Evolutionary conservation across 345 rosid genomes (phyloP).

Genomic region (Noccaea bulbosa): DNA sequence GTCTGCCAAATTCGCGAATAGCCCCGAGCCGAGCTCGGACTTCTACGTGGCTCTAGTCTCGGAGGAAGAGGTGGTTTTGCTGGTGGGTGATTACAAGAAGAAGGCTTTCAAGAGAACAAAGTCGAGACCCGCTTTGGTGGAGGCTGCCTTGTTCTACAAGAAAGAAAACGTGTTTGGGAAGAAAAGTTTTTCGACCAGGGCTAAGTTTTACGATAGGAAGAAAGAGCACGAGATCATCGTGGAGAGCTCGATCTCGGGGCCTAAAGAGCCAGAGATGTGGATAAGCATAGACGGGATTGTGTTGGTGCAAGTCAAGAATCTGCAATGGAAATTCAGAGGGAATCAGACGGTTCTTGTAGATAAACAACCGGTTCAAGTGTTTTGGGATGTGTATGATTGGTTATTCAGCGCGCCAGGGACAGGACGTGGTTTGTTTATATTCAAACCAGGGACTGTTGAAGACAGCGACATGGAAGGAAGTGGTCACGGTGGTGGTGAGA

Average conservation of each 20-base stretch:
- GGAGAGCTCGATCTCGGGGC: slow-evolving; percentile 65
- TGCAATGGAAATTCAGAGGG: slow-evolving; percentile 97
- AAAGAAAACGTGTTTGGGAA: slow-evolving; percentile 86
- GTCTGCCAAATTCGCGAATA: slow-evolving; percentile 74
- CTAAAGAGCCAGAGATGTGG: slow-evolving; percentile 90
- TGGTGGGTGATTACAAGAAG: slow-evolving; percentile 86
- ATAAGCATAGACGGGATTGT: slow-evolving; percentile 84
- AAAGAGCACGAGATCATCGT: slow-evolving; percentile 81
- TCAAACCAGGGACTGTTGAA: slow-evolving; percentile 58
- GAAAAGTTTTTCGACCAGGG: slow-evolving; percentile 73
- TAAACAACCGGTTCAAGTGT: slow-evolving; percentile 75
- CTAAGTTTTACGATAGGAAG: slow-evolving; percentile 63
- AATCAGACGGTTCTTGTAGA: slow-evolving; percentile 81
- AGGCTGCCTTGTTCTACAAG: slow-evolving; percentile 67
- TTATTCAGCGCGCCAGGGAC: slow-evolving; percentile 64
- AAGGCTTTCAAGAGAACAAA: slow-evolving; percentile 88
- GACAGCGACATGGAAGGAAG: slow-evolving; percentile 40
- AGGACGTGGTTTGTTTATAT: slow-evolving; percentile 80
- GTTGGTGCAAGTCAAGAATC: slow-evolving; percentile 71
- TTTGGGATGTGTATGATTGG: slow-evolving; percentile 99
- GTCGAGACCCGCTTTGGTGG: slow-evolving; percentile 70
- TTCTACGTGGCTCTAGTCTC: slow-evolving; percentile 86
- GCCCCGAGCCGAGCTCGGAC: slow-evolving; percentile 78
- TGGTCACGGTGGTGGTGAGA: slow-evolving; percentile 52
- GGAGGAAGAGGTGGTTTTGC: slow-evolving; percentile 70